A percentile compares a stretch with the other conserved stretches of the same genome.
Evolutionary conservation across 352 stramenopile species (phyloP).

Genomic region (Globisporangium mamillatum): DNA sequence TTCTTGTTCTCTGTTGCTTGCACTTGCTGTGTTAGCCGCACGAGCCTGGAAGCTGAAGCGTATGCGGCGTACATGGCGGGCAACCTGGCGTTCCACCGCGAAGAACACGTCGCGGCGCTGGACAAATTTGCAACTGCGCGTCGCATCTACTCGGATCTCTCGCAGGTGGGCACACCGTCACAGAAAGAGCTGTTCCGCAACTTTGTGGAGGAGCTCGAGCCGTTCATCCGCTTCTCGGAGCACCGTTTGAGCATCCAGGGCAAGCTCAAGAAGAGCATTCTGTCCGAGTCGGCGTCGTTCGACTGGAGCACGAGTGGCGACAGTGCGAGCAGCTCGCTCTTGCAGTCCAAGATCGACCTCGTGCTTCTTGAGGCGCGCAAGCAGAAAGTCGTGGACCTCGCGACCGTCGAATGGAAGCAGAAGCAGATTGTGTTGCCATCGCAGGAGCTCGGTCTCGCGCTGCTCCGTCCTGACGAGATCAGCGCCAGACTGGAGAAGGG

Average conservation of each 20-base stretch:
- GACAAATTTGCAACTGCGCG: slow-evolving; percentile 78
- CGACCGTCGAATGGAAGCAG: slow-evolving; percentile 78
- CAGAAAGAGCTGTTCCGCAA: slow-evolving; percentile 79
- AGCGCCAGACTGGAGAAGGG: slow-evolving; percentile 55
- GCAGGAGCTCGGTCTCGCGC: slow-evolving; percentile 64
- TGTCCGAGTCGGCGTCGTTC: slow-evolving; percentile 29
- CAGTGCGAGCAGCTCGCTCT: slow-evolving; percentile 61
- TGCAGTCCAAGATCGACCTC: slow-evolving; percentile 85
- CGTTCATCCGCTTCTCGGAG: slow-evolving; percentile 85
- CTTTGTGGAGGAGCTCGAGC: slow-evolving; percentile 71
- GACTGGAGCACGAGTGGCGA: slow-evolving; percentile 65
- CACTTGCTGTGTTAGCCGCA: slow-evolving; percentile 37
- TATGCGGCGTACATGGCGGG: slow-evolving; percentile 88
- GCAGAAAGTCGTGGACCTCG: slow-evolving; percentile 81
- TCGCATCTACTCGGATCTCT: slow-evolving; percentile 83
- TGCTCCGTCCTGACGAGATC: slow-evolving; percentile 76
- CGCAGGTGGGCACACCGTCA: slow-evolving; percentile 73
- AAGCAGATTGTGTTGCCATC: slow-evolving; percentile 69
- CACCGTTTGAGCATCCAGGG: slow-evolving; percentile 68
- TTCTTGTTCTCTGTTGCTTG: neutral
- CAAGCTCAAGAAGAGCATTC: slow-evolving; percentile 33
- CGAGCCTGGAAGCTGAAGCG: slow-evolving; percentile 84
- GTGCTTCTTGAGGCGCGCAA: slow-evolving; percentile 82
- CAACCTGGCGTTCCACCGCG: slow-evolving; percentile 87
- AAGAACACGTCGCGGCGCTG: slow-evolving; percentile 78